Evolutionary conservation across 352 stramenopile species (phyloP).

Genomic region (Thalassiosira allenii): DNA sequence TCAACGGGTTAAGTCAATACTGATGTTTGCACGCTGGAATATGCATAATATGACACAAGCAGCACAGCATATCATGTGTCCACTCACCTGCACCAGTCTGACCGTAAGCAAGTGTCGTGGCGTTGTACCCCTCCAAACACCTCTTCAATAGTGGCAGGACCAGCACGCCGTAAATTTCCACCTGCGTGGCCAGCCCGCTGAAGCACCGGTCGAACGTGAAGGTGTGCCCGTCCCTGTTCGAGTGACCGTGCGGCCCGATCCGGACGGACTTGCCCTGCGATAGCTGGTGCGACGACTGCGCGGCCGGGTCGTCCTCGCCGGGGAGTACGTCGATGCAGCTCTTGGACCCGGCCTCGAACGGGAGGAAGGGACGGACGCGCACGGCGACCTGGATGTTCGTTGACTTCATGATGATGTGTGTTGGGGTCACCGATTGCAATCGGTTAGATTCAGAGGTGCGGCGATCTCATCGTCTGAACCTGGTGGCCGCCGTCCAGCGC

Average conservation of each 20-base stretch:
- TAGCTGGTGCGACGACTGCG: constrained; percentile 72
- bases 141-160: constrained; percentile 64
- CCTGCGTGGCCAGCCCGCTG: constrained; percentile 47
- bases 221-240: constrained; percentile 74
- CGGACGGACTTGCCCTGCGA: constrained; percentile 94
- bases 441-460: neutral
- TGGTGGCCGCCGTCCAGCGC: neutral
- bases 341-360: constrained; percentile 83
- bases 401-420: neutral
- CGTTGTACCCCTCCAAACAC: constrained; percentile 95
- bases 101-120: constrained; percentile 94
- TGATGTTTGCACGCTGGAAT: no score
- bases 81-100: constrained; percentile 88
- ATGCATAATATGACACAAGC: no score
- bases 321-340: constrained; percentile 68
- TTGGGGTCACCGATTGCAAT: neutral
- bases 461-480: neutral
- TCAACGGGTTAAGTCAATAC: no score
- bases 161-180: constrained; percentile 62
- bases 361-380: constrained; percentile 76
- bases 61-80: no score
- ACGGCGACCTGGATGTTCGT: constrained; percentile 75
- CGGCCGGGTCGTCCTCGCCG: neutral
- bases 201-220: constrained; percentile 82
- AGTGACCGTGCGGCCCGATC: constrained; percentile 72